These are phyloP conservation scores for Nissolia schottii DNA, from an alignment of 306 rosid species.

Conservation along the genomic window DNA sequence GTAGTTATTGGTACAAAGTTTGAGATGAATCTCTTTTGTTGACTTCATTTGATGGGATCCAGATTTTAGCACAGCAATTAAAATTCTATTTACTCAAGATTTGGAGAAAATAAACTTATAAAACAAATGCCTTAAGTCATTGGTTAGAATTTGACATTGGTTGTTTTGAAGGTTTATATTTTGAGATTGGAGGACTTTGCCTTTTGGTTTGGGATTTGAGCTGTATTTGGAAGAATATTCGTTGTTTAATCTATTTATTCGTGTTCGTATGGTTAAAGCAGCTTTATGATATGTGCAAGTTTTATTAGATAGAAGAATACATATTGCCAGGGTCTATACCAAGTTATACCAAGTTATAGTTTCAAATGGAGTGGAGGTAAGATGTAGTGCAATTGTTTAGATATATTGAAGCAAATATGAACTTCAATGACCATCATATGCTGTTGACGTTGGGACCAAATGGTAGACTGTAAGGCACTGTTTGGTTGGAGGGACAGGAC, in stretches of 20 bases:
- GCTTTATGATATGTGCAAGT: conserved; percentile 9
- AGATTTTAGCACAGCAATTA: not conserved
- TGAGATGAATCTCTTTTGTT: not conserved
- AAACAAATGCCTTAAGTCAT: not conserved
- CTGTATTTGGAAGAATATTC: not conserved
- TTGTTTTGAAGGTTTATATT: not conserved
- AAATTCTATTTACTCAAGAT: not conserved
- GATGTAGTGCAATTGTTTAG: not conserved
- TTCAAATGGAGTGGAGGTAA: not conserved
- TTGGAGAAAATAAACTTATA: not conserved
- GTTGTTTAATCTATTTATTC: not conserved
- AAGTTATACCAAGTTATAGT: not conserved
- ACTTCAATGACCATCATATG: not conserved
- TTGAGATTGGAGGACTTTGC: not conserved
- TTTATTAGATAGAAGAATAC: not conserved
- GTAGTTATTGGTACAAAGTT: not conserved
- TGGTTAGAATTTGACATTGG: not conserved
- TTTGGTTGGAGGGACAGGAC: too few species aligned
- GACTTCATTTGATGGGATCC: not conserved
- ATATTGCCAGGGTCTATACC: not conserved
- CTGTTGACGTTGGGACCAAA: not conserved
- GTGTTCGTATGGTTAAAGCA: not conserved
- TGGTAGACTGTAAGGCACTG: not conserved
- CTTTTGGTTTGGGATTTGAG: not conserved
- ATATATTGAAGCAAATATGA: not conserved